These are phyloP conservation scores for Colletotrichum sublineola DNA, from an alignment of 2,329 filamentous ascomycete species.

Conservation along the genomic window DNA sequence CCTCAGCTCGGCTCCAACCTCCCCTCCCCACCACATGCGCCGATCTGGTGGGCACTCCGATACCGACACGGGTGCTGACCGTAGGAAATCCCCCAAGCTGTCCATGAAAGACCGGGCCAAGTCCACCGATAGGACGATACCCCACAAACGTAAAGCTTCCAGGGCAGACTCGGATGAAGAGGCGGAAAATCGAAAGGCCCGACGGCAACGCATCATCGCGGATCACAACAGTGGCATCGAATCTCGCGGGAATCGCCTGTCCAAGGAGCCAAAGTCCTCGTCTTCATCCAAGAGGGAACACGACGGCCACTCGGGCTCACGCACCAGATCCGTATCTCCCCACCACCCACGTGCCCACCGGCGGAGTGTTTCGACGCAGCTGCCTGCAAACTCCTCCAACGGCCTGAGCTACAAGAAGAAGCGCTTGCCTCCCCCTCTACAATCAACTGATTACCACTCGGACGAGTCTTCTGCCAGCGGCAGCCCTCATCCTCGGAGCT, in stretches of 20 bases:
- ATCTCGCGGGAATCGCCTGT: slow-evolving; percentile 31
- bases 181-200: slow-evolving; percentile 65
- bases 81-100: slow-evolving; percentile 58
- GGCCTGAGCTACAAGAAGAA: slow-evolving; percentile 72
- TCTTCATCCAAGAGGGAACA: slow-evolving; percentile 49
- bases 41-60: slow-evolving; percentile 58
- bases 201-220: slow-evolving; percentile 65
- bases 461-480: slow-evolving; percentile 75
- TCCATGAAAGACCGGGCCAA: slow-evolving; percentile 63
- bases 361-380: slow-evolving; percentile 74
- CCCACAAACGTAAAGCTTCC: slow-evolving; percentile 67
- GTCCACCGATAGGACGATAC: slow-evolving; percentile 60
- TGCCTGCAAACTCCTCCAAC: slow-evolving; percentile 67
- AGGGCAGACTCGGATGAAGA: slow-evolving; percentile 72
- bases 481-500: slow-evolving; percentile 70
- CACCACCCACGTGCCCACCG: slow-evolving; percentile 69
- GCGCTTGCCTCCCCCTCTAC: slow-evolving; percentile 71
- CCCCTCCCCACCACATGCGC: slow-evolving; percentile 60
- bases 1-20: slow-evolving; percentile 70
- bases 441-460: slow-evolving; percentile 74
- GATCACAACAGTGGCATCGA: slow-evolving; percentile 50
- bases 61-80: slow-evolving; percentile 69
- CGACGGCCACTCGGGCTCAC: slow-evolving; percentile 48
- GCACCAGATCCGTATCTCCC: slow-evolving; percentile 69
- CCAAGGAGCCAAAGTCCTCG: slow-evolving; percentile 50